These are phyloP conservation scores for Chamaecrista fasciculata DNA, from an alignment of 306 rosid genomes.

Conservation along the genomic window DNA sequence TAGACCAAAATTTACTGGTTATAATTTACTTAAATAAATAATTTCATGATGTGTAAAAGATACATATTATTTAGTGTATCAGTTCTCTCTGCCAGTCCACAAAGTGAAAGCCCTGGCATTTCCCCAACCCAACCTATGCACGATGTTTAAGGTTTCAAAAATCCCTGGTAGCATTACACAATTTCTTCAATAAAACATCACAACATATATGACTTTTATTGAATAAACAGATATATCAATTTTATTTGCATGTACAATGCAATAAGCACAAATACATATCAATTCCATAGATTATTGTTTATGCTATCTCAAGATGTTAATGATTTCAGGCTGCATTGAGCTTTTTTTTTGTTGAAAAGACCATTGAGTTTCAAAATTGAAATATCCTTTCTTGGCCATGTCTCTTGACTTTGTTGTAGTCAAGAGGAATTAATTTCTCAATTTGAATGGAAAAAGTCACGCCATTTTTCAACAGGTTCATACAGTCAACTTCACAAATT, in stretches of 20 bases:
- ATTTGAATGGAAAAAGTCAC: not conserved
- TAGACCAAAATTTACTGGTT: conserved; percentile 12
- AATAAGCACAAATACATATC: not conserved
- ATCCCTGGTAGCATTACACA: not conserved
- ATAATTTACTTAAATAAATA: conserved; percentile 2
- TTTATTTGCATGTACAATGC: not conserved
- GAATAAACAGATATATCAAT: not conserved
- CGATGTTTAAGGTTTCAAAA: not conserved
- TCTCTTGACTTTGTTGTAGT: not conserved
- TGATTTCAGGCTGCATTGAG: not conserved
- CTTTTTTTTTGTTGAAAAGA: too few relatives aligned
- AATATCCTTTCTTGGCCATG: not conserved
- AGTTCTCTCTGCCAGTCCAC: not conserved
- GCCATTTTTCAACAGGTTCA: not conserved
- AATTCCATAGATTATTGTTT: not conserved
- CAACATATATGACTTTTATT: not conserved
- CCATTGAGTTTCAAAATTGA: not conserved
- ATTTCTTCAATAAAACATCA: not conserved
- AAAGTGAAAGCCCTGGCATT: not conserved
- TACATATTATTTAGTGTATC: not conserved
- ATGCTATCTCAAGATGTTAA: not conserved
- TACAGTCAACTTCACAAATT: not conserved
- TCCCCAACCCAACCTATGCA: not conserved
- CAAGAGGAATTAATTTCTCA: not conserved
- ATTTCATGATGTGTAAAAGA: not conserved